A percentile compares a stretch with the other conserved stretches of the same genome.
These are phyloP conservation scores for Hericium erinaceus DNA, from an alignment of 768 basidiomycete species.

Conservation along the genomic window DNA sequence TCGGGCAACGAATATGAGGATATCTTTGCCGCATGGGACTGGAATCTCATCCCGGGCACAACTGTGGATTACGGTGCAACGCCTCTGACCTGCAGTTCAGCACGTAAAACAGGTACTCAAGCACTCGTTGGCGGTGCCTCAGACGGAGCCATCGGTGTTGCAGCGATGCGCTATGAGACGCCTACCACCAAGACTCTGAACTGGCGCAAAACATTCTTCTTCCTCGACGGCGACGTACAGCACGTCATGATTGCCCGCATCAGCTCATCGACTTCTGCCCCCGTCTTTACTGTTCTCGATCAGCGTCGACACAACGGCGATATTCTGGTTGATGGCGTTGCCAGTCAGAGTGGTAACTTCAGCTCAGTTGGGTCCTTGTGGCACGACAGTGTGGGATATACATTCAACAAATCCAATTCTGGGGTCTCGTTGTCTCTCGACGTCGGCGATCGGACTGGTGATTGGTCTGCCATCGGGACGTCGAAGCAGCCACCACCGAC, in stretches of 20 bases:
- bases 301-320: constrained; percentile 37
- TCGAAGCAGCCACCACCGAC: constrained; percentile 44
- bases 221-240: constrained; percentile 50
- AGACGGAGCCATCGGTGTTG: constrained; percentile 41
- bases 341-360: constrained; percentile 16
- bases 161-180: constrained; percentile 56
- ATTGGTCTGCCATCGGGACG: constrained; percentile 53
- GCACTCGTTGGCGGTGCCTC: constrained; percentile 55
- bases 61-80: constrained; percentile 55
- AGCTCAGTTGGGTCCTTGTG: constrained; percentile 34
- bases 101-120: constrained; percentile 36
- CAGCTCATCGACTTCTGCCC: constrained; percentile 32
- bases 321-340: constrained; percentile 32
- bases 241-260: constrained; percentile 49
- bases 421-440: constrained; percentile 24
- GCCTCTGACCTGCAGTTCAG: constrained; percentile 33
- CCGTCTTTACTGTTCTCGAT: constrained; percentile 54
- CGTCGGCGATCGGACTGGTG: constrained; percentile 38
- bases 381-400: constrained; percentile 55
- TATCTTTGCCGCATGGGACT: constrained; percentile 61
- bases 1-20: constrained; percentile 61
- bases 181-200: constrained; percentile 40
- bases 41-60: constrained; percentile 63
- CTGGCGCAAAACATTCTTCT: constrained; percentile 66
- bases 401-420: constrained; percentile 27